A percentile compares a stretch with the other conserved stretches of the same genome.
phyloP scores from a whole-genome alignment of 495 filamentous ascomycete species.

The Letharia lupina region DNA sequence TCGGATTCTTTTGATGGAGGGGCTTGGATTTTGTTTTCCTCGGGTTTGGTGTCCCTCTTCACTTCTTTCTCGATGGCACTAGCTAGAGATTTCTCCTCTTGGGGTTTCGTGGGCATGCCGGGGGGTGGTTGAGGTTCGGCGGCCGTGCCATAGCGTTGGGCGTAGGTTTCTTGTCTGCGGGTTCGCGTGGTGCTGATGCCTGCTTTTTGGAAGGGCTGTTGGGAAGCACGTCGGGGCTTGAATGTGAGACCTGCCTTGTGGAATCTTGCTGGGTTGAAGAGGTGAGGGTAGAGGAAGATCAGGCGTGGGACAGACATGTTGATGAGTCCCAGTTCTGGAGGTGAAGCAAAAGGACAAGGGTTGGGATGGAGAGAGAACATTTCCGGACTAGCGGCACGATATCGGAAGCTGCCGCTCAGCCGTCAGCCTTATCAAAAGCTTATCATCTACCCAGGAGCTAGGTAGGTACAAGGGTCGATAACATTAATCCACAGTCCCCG shows the following conservation, averaged over 20 bases:
- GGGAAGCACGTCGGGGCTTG: slow-evolving; percentile 19
- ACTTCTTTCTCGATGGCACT: slow-evolving; percentile 24
- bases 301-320: slow-evolving; percentile 60
- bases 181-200: slow-evolving; percentile 38
- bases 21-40: slow-evolving; percentile 17
- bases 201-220: slow-evolving; percentile 22
- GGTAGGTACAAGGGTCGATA: too few relatives aligned
- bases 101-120: slow-evolving; percentile 10
- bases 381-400: background rate
- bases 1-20: slow-evolving; percentile 24
- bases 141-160: slow-evolving; percentile 45
- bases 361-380: background rate
- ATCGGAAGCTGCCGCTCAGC: background rate
- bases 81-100: slow-evolving; percentile 19
- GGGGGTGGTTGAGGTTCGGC: slow-evolving; percentile 40
- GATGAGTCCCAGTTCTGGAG: background rate
- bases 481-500: too few relatives aligned
- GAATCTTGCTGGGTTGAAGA: slow-evolving; percentile 42
- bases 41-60: slow-evolving; percentile 19
- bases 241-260: slow-evolving; percentile 34
- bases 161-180: slow-evolving; percentile 36
- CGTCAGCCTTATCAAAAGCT: background rate
- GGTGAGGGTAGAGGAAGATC: slow-evolving; percentile 66
- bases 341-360: background rate
- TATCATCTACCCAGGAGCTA: too few relatives aligned